Evolutionary conservation across 2,329 filamentous ascomycete genomes (phyloP).

Genomic region (Colletotrichum magnum): DNA sequence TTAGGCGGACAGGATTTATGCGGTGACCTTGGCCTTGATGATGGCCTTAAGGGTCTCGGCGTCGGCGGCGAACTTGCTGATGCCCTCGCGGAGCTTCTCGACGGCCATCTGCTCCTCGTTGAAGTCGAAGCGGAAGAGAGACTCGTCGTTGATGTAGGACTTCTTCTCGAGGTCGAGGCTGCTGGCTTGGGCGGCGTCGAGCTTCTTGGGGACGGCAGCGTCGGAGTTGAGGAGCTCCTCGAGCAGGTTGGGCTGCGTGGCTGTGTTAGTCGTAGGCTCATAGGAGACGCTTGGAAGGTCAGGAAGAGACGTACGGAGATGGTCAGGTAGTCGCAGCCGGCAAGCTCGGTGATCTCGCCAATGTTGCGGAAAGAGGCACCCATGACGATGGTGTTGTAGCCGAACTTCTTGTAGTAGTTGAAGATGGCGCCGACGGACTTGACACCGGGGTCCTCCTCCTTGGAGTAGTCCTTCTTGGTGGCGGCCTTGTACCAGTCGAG

Average conservation of each 20-base stretch:
- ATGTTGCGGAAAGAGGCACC: constrained; percentile 97
- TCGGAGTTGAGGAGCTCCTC: constrained; percentile 93
- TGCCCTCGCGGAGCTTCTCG: constrained; percentile 99
- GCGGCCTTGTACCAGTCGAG: constrained; percentile 99
- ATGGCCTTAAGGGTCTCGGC: constrained; percentile 94
- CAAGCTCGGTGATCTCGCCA: constrained; percentile 98
- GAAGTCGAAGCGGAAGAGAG: constrained; percentile 97
- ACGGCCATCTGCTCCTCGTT: constrained; percentile 99
- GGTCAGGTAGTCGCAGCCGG: constrained; percentile 98
- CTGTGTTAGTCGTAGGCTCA: neutral
- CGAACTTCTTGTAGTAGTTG: constrained; percentile 99
- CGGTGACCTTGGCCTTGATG: constrained; percentile 84
- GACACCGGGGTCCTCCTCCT: constrained; percentile 95
- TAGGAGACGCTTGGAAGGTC: neutral
- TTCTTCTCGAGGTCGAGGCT: constrained; percentile 87
- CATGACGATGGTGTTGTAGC: constrained; percentile 99
- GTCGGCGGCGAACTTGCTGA: constrained; percentile 99
- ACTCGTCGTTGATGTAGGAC: constrained; percentile 90
- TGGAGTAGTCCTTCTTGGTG: constrained; percentile 92
- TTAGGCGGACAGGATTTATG: constrained; percentile 49
- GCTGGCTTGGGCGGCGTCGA: constrained; percentile 77
- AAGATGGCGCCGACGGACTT: constrained; percentile 93
- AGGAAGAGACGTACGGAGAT: constrained; percentile 79
- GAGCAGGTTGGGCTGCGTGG: constrained; percentile 91
- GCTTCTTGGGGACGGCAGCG: constrained; percentile 90